Evolutionary conservation across 2,329 filamentous ascomycete species (phyloP).

Genomic region (Aspergillus clavatus): DNA sequence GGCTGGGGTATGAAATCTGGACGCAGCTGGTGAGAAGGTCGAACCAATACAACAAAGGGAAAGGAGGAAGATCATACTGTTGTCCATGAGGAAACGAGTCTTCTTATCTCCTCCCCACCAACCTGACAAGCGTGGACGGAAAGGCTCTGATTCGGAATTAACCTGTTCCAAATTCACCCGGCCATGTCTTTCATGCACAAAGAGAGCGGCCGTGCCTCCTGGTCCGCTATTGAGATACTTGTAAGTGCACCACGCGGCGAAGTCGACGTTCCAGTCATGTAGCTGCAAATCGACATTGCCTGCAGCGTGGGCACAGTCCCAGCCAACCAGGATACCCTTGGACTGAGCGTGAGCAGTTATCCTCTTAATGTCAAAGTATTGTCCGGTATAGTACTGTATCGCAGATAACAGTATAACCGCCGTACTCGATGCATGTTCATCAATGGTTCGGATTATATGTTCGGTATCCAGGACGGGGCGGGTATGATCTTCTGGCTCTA

Average conservation of each 20-base stretch:
- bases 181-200: conserved; percentile 73
- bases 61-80: conserved; percentile 39
- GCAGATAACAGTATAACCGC: conserved; percentile 77
- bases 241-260: conserved; percentile 90
- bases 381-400: conserved; percentile 88
- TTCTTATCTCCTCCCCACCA: conserved; percentile 84
- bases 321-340: conserved; percentile 69
- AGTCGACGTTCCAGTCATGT: conserved; percentile 88
- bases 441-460: conserved; percentile 67
- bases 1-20: conserved; percentile 65
- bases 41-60: neutral
- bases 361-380: conserved; percentile 73
- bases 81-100: conserved; percentile 77
- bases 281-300: conserved; percentile 76
- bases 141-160: conserved; percentile 43
- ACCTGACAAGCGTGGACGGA: conserved; percentile 65
- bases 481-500: conserved; percentile 56
- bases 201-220: conserved; percentile 72
- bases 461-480: conserved; percentile 63
- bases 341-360: conserved; percentile 74
- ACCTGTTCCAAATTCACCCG: conserved; percentile 33
- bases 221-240: conserved; percentile 89
- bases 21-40: neutral
- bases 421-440: conserved; percentile 65
- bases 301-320: conserved; percentile 82